Evolutionary conservation across 805 yeast species (phyloP).

Genomic region (Vanderwaltozyma yarrowii): DNA sequence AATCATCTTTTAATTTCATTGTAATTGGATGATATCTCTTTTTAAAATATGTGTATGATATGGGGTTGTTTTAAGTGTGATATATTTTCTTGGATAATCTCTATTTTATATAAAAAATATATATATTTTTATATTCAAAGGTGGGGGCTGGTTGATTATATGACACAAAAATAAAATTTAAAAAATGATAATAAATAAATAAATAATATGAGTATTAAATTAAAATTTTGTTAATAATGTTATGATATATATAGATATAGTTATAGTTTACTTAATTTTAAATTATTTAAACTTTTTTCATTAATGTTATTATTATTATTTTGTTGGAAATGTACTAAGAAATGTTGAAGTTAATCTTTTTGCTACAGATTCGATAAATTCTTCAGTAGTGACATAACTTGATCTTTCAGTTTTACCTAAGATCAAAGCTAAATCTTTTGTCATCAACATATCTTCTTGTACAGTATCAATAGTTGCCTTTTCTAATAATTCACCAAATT

Average conservation of each 20-base stretch:
- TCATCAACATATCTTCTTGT: conserved; percentile 75
- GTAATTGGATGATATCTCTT: no score
- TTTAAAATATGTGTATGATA: no score
- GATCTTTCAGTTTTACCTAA: conserved; percentile 77
- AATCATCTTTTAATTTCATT: not conserved
- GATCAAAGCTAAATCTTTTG: conserved; percentile 90
- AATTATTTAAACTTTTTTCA: no score
- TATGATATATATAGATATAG: no score
- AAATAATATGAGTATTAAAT: not conserved
- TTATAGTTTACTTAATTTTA: conserved; percentile 1
- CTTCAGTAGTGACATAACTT: conserved; percentile 82
- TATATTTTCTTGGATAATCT: no score
- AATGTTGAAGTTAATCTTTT: conserved; percentile 38
- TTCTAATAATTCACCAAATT: conserved; percentile 73
- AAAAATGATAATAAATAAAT: not conserved
- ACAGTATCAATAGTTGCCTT: conserved; percentile 82
- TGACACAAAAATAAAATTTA: no score
- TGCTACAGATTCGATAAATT: conserved; percentile 77
- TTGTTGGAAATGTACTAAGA: conserved; percentile 1
- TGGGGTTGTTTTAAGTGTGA: no score
- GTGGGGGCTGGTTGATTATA: no score
- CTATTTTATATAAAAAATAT: no score
- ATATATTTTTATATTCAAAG: no score
- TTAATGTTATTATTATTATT: no score
- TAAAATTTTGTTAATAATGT: no score